These are phyloP conservation scores for Aspergillus nidulans DNA, from an alignment of 495 filamentous ascomycete genomes.

Conservation along the genomic window DNA sequence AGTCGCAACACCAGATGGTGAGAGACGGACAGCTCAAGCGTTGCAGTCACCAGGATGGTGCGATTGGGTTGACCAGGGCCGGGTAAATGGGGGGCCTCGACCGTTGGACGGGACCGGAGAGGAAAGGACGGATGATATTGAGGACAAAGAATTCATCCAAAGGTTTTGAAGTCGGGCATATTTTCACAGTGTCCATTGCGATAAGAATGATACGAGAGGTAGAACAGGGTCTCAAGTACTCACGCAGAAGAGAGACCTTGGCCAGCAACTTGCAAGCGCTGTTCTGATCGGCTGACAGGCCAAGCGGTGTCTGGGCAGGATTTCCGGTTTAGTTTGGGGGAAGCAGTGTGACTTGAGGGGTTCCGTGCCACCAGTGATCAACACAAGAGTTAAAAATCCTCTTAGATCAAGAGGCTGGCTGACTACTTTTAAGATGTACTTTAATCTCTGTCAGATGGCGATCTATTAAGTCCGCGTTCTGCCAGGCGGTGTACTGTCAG, in stretches of 20 bases:
- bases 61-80: conserved; percentile 1
- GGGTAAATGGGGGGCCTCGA: conserved; percentile 6
- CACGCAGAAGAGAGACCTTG: neutral
- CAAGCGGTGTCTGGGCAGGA: neutral
- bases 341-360: conserved; percentile 1
- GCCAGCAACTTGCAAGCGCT: neutral
- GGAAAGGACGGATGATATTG: neutral
- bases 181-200: neutral
- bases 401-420: neutral
- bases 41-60: conserved; percentile 2
- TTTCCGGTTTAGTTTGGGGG: neutral
- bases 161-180: neutral
- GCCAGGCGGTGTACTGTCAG: neutral
- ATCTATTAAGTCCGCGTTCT: neutral
- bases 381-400: neutral
- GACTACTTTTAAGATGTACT: neutral
- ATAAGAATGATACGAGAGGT: neutral
- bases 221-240: neutral
- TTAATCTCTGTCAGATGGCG: neutral
- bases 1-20: conserved; percentile 5
- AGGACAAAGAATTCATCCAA: neutral
- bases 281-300: neutral
- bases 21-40: neutral
- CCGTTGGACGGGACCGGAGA: neutral
- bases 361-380: neutral